Percentiles rank a stretch among this genome's conserved stretches.
These are phyloP conservation scores for Malassezia furfur DNA, from an alignment of 1,284 basidiomycete genomes.

Conservation along the genomic window DNA sequence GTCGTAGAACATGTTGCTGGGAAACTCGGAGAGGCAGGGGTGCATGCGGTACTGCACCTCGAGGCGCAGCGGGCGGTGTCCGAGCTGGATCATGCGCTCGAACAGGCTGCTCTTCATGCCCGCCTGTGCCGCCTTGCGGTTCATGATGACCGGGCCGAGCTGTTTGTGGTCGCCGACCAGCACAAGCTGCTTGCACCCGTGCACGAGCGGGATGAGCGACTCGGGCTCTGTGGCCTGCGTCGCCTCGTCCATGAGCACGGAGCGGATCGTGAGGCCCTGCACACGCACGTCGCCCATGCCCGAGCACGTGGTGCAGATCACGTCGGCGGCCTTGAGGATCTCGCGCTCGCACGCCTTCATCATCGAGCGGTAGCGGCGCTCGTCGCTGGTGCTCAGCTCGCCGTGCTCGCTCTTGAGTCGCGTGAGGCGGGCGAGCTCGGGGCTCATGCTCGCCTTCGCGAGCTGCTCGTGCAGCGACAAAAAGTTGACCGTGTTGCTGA, in stretches of 20 bases:
- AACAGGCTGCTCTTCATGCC: constrained; percentile 95
- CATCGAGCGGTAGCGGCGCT: constrained; percentile 91
- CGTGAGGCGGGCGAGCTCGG: constrained; percentile 62
- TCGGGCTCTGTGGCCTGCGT: constrained; percentile 98
- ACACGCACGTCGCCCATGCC: constrained; percentile 92
- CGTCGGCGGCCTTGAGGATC: constrained; percentile 86
- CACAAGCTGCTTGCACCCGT: constrained; percentile 94
- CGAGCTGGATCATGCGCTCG: constrained; percentile 87
- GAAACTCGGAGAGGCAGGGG: constrained; percentile 96
- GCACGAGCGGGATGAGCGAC: constrained; percentile 96
- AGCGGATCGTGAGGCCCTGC: constrained; percentile 93
- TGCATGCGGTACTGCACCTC: constrained; percentile 99
- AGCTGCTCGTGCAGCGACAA: constrained; percentile 95
- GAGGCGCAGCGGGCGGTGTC: constrained; percentile 90
- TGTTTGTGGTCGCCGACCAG: constrained; percentile 95
- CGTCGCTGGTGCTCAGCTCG: constrained; percentile 88
- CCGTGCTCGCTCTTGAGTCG: constrained; percentile 95
- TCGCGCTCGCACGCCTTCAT: constrained; percentile 94
- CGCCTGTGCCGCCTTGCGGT: constrained; percentile 96
- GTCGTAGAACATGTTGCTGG: constrained; percentile 99
- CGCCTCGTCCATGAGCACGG: constrained; percentile 95
- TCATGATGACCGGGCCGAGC: constrained; percentile 99
- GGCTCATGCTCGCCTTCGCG: constrained; percentile 73
- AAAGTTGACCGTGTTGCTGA: constrained; percentile 86
- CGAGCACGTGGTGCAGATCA: constrained; percentile 97